Evolutionary conservation across 306 rosid species (phyloP).

Genomic region (Vigna radiata): DNA sequence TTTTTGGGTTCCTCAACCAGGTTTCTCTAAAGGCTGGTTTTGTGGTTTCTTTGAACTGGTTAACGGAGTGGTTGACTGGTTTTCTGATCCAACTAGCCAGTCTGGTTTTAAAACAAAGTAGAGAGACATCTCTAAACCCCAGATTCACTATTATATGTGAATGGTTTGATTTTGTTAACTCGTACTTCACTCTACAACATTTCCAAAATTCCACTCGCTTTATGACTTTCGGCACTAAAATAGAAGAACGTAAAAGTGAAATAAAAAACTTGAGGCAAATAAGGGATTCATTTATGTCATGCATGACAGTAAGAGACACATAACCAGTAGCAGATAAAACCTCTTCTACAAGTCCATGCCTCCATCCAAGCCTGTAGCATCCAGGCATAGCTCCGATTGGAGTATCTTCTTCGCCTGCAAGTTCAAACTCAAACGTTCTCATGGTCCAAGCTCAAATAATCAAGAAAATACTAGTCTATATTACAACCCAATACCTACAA

Average conservation of each 20-base stretch:
- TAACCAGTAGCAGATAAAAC: constrained; percentile 51
- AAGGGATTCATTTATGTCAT: constrained; percentile 22
- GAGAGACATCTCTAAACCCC: not conserved
- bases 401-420: constrained; percentile 86
- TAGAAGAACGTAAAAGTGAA: not conserved
- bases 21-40: too few species aligned
- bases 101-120: too few species aligned
- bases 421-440: constrained; percentile 32
- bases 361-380: constrained; percentile 97
- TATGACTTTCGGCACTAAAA: not conserved
- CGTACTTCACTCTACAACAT: constrained; percentile 5
- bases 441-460: constrained; percentile 37
- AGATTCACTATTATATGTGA: constrained; percentile 6
- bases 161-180: constrained; percentile 21
- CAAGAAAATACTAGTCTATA: not conserved
- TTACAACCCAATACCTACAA: not conserved
- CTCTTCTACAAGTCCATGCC: constrained; percentile 95
- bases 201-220: not conserved
- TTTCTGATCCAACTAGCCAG: too few species aligned
- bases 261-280: constrained; percentile 1
- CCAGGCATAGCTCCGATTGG: constrained; percentile 99
- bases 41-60: too few species aligned
- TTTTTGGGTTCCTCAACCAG: too few species aligned
- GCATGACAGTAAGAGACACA: constrained; percentile 15
- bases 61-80: too few species aligned